Base-by-base conservation (phyloP, 2,329 filamentous ascomycete species). In the Botrytis elliptica region DNA sequence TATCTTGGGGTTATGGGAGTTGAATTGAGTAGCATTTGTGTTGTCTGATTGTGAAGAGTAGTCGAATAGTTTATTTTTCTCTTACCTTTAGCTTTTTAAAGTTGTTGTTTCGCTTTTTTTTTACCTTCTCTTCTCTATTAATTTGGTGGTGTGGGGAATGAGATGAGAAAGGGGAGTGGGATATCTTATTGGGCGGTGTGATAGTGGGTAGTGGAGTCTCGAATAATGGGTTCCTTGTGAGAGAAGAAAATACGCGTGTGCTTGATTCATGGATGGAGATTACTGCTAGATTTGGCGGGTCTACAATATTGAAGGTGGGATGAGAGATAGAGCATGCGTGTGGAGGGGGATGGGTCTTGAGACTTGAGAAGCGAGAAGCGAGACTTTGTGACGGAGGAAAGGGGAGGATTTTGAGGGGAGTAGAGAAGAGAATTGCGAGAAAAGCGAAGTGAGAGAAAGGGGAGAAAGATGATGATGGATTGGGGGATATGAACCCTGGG, bases 71-170 rank as follows among this genome's bases (percentile, higher is more conserved):
- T 68, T 68, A 68, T 68, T 68, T 68, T 68, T 52, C 55, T 49
- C 55, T 49, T 57, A 42, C 25, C 36, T 38, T 63, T 63, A 40
- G 36, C 49, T 33, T 57, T 33, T 57, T 57, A 68, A 68, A 68
- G 65, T 68, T 68, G 60, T 63, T 63, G 65, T 68, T 68, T 42
- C 49, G 49, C 65, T 68, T 68, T 68, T 68, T 68, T 68, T 68
- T 57, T 52, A 8, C 52, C n/a, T 57, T 42, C 65, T 68, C 65
- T 68, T 68, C 65, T 68, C 65, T 68, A 68, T 68, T 68, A 68
- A 68, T 68, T 68, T 57, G 49, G 65, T 57, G 49, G 44, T 20
- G 57, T 36, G 18, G 29, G 69, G 44, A 36, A 25, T 52, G 22
- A 60, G 25, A 71, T 40, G 59, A 60, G 36, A 63, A 42, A 20